Percentiles rank a stretch among this genome's conserved stretches.
These are phyloP conservation scores for Podospora comata DNA, from an alignment of 495 filamentous ascomycete species.

Conservation along the genomic window DNA sequence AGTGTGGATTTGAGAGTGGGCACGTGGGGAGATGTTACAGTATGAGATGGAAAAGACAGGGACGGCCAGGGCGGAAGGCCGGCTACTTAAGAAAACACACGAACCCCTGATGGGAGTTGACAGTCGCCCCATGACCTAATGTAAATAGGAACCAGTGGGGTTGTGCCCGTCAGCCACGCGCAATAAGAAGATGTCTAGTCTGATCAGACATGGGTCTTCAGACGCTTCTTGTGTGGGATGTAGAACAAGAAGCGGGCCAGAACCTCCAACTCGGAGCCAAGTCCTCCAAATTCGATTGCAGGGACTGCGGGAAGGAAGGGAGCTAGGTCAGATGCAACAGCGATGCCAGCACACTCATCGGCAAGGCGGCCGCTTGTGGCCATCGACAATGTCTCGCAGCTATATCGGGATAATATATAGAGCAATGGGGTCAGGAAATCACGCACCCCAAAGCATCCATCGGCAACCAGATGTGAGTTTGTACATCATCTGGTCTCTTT, in stretches of 20 bases:
- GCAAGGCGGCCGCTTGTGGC: slow-evolving; percentile 20
- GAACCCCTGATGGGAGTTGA: slow-evolving; percentile 14
- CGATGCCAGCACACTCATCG: slow-evolving; percentile 11
- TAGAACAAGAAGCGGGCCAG: slow-evolving; percentile 2
- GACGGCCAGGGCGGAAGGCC: slow-evolving; percentile 22
- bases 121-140: slow-evolving; percentile 39
- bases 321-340: slow-evolving; percentile 8
- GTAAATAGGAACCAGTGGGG: slow-evolving; percentile 27
- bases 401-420: slow-evolving; percentile 39
- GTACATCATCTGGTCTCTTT: neutral
- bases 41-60: slow-evolving; percentile 16
- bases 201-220: slow-evolving; percentile 7
- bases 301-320: slow-evolving; percentile 9
- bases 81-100: slow-evolving; percentile 31
- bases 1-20: neutral
- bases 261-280: neutral
- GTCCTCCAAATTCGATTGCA: slow-evolving; percentile 1
- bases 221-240: slow-evolving; percentile 1
- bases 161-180: neutral
- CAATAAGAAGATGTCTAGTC: neutral
- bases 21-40: slow-evolving; percentile 15
- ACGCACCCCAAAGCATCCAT: slow-evolving; percentile 28
- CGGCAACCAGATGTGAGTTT: slow-evolving; percentile 2
- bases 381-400: slow-evolving; percentile 23
- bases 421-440: slow-evolving; percentile 35